A percentile compares a stretch with the other conserved stretches of the same genome.
Evolutionary conservation across 176 grass and related monocot species (phyloP).

Genomic region (Rhynchospora breviuscula): DNA sequence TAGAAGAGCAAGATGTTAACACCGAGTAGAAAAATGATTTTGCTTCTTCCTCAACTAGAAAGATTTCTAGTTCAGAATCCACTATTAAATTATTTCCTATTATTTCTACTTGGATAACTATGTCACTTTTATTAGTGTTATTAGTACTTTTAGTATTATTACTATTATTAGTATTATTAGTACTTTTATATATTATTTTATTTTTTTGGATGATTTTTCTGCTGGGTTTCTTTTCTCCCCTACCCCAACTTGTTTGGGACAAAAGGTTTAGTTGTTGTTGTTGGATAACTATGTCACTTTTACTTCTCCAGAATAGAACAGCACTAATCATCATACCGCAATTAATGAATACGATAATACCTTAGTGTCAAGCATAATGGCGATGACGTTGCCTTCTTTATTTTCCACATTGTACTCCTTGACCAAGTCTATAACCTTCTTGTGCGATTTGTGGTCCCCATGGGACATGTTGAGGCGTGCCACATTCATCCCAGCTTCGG

Average conservation of each 20-base stretch:
- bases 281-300: neutral
- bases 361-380: slow-evolving; percentile 99
- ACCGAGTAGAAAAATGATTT: neutral
- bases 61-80: neutral
- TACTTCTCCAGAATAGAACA: slow-evolving; percentile 16
- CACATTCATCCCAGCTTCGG: slow-evolving; percentile 88
- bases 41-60: neutral
- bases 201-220: too few relatives aligned
- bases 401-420: slow-evolving; percentile 84
- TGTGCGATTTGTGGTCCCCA: slow-evolving; percentile 89
- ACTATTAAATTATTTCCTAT: neutral
- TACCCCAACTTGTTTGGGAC: too few relatives aligned
- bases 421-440: slow-evolving; percentile 92
- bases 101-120: neutral
- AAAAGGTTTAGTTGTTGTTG: too few relatives aligned
- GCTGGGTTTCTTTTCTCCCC: too few relatives aligned
- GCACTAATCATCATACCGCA: neutral
- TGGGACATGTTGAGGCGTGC: slow-evolving; percentile 96
- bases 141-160: too few relatives aligned
- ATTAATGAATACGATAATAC: slow-evolving; percentile 31
- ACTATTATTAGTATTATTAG: too few relatives aligned
- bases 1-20: neutral
- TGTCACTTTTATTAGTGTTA: too few relatives aligned
- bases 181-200: too few relatives aligned
- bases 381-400: slow-evolving; percentile 63